Base-by-base conservation (phyloP, 805 yeast genomes). In the Lachancea kluyveri region DNA sequence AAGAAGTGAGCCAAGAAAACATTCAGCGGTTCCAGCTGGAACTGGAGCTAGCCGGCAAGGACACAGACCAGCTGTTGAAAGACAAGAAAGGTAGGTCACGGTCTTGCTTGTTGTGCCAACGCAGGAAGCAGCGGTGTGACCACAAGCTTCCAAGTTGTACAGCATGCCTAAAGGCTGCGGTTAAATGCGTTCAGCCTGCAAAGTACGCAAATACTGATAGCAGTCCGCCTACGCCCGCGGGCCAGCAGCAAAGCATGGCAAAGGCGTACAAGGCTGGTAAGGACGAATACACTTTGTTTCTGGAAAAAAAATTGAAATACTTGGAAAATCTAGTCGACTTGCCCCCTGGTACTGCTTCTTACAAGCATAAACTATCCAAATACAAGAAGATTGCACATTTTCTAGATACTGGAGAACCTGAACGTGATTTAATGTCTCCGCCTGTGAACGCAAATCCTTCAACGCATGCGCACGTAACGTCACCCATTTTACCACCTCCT, bases 141-240 rank as follows among this genome's bases (percentile, higher is more conserved):
- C 82, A 76, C 35, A 62, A 78, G 28, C 52, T 69, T 8, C 84
- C 84, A 5, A 64, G 74, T 29, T 77, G 85, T 45, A 72, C 82
- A 4, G 74, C 77, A 24, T 78, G 85, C 56, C 57, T 77, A 33
- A 75, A 75, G 45, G 78, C 83, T 1, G 76, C 73, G 19, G 74
- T 68, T 5, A 59, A 67, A 37, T 77, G 85, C 50, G 62, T 76
- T 5, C 79, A 77, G 49, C 86, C 86, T 0, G 76, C 71, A 4
- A 66, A 74, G 31, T 77, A 77, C 40, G 67, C 27, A 14, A 14
- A 24, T 11, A 28, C 21, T 9, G 21, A 12, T 13, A 18, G 15
- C 23, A 30, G 24, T 18, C 33, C 6, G 30, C 23, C 20, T 20
- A 27, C 14, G 28, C 27, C 5, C 23, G 11, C 23, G 29, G 16